Base-by-base conservation (phyloP, 805 yeast genomes). In the Helenozyma baotianmanensis region DNA sequence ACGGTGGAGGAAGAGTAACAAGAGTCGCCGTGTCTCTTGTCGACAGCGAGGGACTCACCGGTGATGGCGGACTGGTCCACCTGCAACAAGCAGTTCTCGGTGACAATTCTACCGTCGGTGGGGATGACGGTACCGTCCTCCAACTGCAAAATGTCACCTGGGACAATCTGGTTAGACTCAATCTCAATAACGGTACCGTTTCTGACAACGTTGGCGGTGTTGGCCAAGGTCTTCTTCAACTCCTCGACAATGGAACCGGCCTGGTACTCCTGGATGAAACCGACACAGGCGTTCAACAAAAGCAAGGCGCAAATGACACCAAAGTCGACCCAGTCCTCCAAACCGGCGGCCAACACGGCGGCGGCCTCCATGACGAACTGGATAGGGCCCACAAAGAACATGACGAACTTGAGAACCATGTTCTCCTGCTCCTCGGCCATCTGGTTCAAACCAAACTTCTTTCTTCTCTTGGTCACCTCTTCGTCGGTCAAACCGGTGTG, bases 281-380 rank as follows among this genome's bases (percentile, higher is more conserved):
- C 97, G 64, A 88, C 96, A 55, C 71, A 69, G 47, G 96, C 96
- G 70, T 88, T 88, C 62, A 88, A 78, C 64, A 80, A 52, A 54
- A 88, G 74, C 53, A 88, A 70, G 69, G 82, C 96, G 67, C 85
- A 79, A 62, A 88, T 88, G 63, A 88, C 97, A 79, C 97, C 96
- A 74, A 88, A 88, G 78, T 88, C 96, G 59, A 88, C 96, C 96
- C 96, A 88, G 73, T 89, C 96, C 72, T 86, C 86, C 55, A 86
- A 75, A 80, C 95, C 96, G 48, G 95, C 95, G 59, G 96, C 95
- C 64, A 86, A 72, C 47, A 86, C 76, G 53, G 96, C 95, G 57
- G 96, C 96, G 58, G 90, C 94, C 72, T 86, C 95, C 96, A 86
- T 86, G 60, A 86, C 95, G 80, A 87, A 86, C 72, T 87, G 96